Evolutionary conservation across 2,329 filamentous ascomycete genomes (phyloP), one percentile per base, ranked within the genome.

Genomic region (Saccharata proteae): DNA sequence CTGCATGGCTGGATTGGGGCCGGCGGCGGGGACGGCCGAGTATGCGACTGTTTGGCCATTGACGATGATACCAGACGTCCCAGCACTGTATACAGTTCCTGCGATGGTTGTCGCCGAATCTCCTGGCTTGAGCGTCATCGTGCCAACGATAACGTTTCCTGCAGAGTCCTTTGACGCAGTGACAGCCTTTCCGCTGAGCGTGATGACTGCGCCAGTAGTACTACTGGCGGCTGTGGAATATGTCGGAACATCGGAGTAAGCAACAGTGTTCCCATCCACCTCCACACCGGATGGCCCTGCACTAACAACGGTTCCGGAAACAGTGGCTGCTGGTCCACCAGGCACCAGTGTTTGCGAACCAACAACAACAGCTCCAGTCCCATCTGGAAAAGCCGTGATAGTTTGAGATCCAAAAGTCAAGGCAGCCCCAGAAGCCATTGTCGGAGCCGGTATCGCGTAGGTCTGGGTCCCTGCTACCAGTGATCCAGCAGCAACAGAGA

Each of bases 31-130:
- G 19, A 21, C 8, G 19, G n/a, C 16, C 15, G 26, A 28, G 26
- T 28, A 28, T n/a, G 26, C 26, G 4, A 28, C 7, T n/a, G 26
- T 28, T 6, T 17, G 19, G 26, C 26, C 26, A n/a, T 17, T 17
- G 26, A 28, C 26, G 26, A 28, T 17, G 26, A 28, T 16, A n/a
- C 15, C 26, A 17, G 6, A n/a, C 26, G 26, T 4, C 4, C 16
- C 26, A 6, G 26, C 26, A 7, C 12, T 15, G 15, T 18, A 6
- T 10, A 18, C 16, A 0, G 26, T 28, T 10, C 26, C 26, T 3
- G 26, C 10, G 26, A 28, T 28, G 15, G 26, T 28, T 16, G 26
- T 17, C 3, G 26, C 26, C 7, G 26, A 17, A 17, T 17, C 26
- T 16, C 26, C 26, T 10, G 26, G 26, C 10, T 10, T 17, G 26